Base-by-base conservation (phyloP, 2,329 filamentous ascomycete genomes). In the Cercospora sp. region DNA sequence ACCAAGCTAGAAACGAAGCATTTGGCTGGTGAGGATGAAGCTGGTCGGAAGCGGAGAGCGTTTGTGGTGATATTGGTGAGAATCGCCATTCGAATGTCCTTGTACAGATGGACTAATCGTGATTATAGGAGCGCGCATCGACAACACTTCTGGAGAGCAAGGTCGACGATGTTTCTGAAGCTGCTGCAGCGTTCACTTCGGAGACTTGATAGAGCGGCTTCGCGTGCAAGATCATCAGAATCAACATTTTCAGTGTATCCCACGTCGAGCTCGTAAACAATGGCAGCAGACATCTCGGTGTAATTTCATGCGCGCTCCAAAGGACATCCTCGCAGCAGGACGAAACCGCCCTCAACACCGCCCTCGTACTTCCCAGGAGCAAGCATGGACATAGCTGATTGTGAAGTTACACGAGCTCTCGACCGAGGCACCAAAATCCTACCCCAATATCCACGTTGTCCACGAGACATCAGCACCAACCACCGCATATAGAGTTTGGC, bases 1-100 rank as follows among this genome's bases (percentile, higher is more conserved):
- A n/a, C n/a, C n/a, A n/a, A n/a, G n/a, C 66, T 82, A 24, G 69
- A 77, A 7, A 76, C 73, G 1, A 73, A 75, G 18, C 53, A 74
- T 12, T 63, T 77, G 13, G 73, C 75, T 32, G 74, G 74, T 9
- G 70, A 79, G 24, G 76, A 79, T 45, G 78, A 80, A 26, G 75
- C 69, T 5, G 74, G 75, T 60, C 75, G 76, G 69, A 79, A 80
- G 69, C 74, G 79, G 24, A 74, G 79, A 30, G 80, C 77, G 9
- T 82, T 83, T 72, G 80, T 82, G 26, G 26, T 53, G 8, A 37
- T 63, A 5, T 28, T 53, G 26, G 43, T 58, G 6, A 58, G 53
- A 12, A 51, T 10, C 3, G 7, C 2, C 45, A 5, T 2, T 24
- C 9, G 9, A 51, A 26, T 51, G 12, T 21, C 5, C 21, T 51